Percentiles rank a stretch among this genome's conserved stretches.
Evolutionary conservation across 345 rosid genomes (phyloP).

Genomic region (Ricinus communis): DNA sequence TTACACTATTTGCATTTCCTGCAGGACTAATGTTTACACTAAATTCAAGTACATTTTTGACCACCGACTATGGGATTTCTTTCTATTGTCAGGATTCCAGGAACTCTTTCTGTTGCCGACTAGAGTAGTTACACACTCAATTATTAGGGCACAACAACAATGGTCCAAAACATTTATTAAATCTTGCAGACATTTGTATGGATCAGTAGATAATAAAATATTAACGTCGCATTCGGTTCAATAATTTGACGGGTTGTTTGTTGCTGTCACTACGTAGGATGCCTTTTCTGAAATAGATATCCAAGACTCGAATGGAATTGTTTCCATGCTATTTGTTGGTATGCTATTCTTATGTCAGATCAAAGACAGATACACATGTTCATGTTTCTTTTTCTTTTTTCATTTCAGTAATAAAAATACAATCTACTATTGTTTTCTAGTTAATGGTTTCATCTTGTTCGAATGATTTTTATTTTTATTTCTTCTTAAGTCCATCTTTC

Average conservation of each 20-base stretch:
- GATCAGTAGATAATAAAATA: not conserved
- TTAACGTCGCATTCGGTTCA: not conserved
- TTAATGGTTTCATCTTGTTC: not conserved
- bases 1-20: not conserved
- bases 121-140: constrained; percentile 1
- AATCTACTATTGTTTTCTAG: not conserved
- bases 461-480: too few species aligned
- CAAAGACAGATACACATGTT: constrained; percentile 1
- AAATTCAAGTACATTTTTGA: not conserved
- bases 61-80: not conserved
- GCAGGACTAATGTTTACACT: not conserved
- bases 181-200: not conserved
- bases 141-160: constrained; percentile 12
- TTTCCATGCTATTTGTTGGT: not conserved
- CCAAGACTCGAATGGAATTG: not conserved
- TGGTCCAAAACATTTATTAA: constrained; percentile 3
- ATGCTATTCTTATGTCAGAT: not conserved
- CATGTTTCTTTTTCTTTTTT: not conserved
- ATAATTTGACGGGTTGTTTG: not conserved
- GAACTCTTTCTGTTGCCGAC: constrained; percentile 12
- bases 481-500: not conserved
- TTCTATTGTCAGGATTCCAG: not conserved
- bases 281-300: too few species aligned
- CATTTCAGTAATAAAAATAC: not conserved
- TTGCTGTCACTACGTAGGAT: not conserved